A percentile compares a stretch with the other conserved stretches of the same genome.
phyloP scores from a whole-genome alignment of 305 asterid genomes.

The Fraxinus platypoda region DNA sequence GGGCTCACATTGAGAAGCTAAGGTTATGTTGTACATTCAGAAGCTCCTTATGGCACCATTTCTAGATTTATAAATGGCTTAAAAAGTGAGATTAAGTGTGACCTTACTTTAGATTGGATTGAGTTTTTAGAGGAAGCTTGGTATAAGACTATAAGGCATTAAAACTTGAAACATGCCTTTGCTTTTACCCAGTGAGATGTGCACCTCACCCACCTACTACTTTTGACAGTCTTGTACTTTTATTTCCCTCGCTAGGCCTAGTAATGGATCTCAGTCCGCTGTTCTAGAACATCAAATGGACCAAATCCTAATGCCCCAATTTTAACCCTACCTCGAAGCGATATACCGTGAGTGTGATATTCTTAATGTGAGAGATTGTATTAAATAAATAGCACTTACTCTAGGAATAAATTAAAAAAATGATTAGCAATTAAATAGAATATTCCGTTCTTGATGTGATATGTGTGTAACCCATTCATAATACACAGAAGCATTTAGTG shows the following conservation, averaged over 20 bases:
- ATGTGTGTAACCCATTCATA: neutral
- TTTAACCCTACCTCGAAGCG: too few species aligned
- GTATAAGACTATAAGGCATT: neutral
- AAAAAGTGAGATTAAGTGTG: too few species aligned
- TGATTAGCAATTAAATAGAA: neutral
- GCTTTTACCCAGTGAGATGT: neutral
- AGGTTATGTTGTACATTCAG: too few species aligned
- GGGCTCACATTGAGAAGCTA: too few species aligned
- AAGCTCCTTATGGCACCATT: neutral
- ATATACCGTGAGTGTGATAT: too few species aligned
- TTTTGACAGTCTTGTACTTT: neutral
- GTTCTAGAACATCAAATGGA: too few species aligned
- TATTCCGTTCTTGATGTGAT: neutral
- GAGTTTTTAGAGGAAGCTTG: neutral
- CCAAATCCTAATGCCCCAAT: too few species aligned
- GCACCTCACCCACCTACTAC: neutral
- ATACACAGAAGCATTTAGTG: neutral
- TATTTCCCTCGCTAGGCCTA: too few species aligned
- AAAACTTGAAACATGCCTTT: neutral
- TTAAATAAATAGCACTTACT: too few species aligned
- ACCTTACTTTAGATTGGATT: neutral
- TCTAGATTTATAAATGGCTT: neutral
- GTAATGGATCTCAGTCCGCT: too few species aligned
- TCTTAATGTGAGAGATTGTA: too few species aligned
- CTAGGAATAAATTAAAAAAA: neutral